Conservation (phyloP, 2,329 filamentous ascomycete genomes). For the Colletotrichum gigasporum region DNA sequence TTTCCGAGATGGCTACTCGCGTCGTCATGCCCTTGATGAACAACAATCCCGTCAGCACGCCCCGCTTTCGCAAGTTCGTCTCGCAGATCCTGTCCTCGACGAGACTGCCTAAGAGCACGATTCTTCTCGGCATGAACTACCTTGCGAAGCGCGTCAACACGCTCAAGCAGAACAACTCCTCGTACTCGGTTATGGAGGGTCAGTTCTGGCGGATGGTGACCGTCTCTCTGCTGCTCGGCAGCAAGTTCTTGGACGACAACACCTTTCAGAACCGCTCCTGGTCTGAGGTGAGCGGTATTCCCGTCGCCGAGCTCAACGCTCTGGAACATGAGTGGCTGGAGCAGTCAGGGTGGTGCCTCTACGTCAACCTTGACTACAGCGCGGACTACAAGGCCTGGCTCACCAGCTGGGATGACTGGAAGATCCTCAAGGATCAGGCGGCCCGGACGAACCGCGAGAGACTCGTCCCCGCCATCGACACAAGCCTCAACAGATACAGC, state of each 20-base stretch:
- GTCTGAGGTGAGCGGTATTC: constrained; percentile 93
- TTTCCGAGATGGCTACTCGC: constrained; percentile 83
- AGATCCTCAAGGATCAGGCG: constrained; percentile 61
- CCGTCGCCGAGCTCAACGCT: constrained; percentile 83
- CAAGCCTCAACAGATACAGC: constrained; percentile 41
- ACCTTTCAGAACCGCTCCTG: constrained; percentile 97
- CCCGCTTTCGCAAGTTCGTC: constrained; percentile 90
- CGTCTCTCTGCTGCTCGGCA: constrained; percentile 84
- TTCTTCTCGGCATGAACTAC: constrained; percentile 90
- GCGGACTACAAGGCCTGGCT: constrained; percentile 75
- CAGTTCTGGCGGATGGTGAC: constrained; percentile 90
- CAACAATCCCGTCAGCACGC: constrained; percentile 64
- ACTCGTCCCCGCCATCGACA: constrained; percentile 49
- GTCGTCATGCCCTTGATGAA: constrained; percentile 59
- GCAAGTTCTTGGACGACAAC: constrained; percentile 97
- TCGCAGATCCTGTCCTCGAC: constrained; percentile 91
- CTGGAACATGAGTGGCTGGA: constrained; percentile 90
- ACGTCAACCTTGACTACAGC: constrained; percentile 82
- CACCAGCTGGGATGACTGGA: constrained; percentile 68
- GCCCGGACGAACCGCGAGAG: constrained; percentile 53
- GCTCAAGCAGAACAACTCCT: constrained; percentile 62
- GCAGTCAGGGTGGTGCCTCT: constrained; percentile 84
- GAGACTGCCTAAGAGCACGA: constrained; percentile 88
- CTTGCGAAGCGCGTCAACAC: constrained; percentile 84
- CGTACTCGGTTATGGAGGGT: constrained; percentile 69